These are phyloP conservation scores for Solanum clarkiae DNA, from an alignment of 257 asterid species.

Conservation along the genomic window DNA sequence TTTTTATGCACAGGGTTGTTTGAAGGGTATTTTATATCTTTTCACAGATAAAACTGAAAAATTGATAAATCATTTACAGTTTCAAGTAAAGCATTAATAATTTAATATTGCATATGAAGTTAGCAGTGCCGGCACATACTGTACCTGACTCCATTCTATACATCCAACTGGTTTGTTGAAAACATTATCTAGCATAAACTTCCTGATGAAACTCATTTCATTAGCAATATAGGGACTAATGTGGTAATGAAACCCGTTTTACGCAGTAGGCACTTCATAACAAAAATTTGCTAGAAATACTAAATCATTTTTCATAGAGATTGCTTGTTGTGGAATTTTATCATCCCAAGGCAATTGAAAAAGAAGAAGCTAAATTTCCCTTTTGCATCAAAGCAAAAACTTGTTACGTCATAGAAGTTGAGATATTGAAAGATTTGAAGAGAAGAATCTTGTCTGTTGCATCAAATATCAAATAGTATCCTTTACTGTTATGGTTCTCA, in stretches of 20 bases:
- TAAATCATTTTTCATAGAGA: not conserved
- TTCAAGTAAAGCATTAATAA: not conserved
- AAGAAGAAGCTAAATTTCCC: too few relatives aligned
- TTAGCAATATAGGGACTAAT: not conserved
- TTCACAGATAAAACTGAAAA: not conserved
- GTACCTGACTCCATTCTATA: not conserved
- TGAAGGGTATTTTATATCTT: not conserved
- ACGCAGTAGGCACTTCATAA: not conserved
- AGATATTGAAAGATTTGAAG: not conserved
- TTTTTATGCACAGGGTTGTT: not conserved
- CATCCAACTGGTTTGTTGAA: not conserved
- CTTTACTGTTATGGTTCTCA: not conserved
- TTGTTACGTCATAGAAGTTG: not conserved
- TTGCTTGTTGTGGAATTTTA: not conserved
- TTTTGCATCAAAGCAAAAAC: not conserved
- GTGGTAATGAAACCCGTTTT: not conserved
- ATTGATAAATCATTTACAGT: not conserved
- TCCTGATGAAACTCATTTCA: not conserved
- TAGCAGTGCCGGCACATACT: not conserved
- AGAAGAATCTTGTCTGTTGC: not conserved
- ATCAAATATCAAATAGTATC: not conserved
- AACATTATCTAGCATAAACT: not conserved
- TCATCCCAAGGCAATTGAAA: not conserved
- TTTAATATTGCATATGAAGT: not conserved
- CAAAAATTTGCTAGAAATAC: not conserved